Conservation (phyloP, 83 land plant species). For the Picea mariana region DNA sequence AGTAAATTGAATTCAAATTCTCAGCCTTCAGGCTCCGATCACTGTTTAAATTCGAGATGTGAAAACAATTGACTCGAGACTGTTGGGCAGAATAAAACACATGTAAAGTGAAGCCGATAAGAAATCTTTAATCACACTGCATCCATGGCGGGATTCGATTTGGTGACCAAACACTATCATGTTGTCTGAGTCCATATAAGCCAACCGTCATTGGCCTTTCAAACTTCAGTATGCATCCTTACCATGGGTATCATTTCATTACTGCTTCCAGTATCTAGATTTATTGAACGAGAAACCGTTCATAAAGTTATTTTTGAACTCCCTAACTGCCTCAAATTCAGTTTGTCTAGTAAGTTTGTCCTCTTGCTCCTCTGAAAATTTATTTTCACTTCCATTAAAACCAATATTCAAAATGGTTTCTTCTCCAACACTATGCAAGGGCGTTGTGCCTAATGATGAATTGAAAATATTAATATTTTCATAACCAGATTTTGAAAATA, state of each 20-base stretch:
- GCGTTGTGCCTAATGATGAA: background rate
- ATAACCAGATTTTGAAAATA: background rate
- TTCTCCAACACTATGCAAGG: background rate
- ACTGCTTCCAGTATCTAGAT: slow-evolving; percentile 3
- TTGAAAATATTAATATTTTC: background rate
- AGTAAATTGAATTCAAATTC: slow-evolving; percentile 15
- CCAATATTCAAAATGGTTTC: background rate
- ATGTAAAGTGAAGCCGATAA: slow-evolving; percentile 24
- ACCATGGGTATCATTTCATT: background rate
- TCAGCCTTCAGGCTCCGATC: background rate
- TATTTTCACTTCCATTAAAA: background rate
- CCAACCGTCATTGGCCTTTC: background rate
- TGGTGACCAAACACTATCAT: too few relatives aligned
- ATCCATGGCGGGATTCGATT: too few relatives aligned
- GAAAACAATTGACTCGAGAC: slow-evolving; percentile 94
- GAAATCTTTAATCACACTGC: too few relatives aligned
- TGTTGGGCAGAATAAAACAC: slow-evolving; percentile 65
- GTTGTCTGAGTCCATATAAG: too few relatives aligned
- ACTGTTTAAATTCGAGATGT: slow-evolving; percentile 39
- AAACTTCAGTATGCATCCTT: slow-evolving; percentile 15
- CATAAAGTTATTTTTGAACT: background rate
- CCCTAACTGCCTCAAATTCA: background rate
- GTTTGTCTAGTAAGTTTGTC: background rate
- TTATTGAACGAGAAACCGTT: background rate
- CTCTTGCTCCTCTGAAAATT: background rate